These are phyloP conservation scores for Nepenthes gracilis DNA, from an alignment of 148 eudicot genomes.

Conservation along the genomic window DNA sequence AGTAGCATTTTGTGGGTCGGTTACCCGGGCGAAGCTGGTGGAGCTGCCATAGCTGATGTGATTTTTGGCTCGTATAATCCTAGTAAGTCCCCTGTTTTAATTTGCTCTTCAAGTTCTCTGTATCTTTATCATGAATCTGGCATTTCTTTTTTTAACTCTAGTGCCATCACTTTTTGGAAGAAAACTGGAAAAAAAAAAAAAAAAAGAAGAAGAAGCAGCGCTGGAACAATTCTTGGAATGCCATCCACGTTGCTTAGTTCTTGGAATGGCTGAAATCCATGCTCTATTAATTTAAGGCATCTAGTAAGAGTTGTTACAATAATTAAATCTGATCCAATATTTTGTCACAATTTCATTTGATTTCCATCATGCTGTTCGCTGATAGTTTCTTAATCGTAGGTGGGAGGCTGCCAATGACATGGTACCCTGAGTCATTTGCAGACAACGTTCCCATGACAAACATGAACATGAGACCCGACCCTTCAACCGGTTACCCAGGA, in stretches of 20 bases:
- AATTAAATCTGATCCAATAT: background rate
- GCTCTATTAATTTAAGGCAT: too few species aligned
- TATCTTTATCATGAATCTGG: too few species aligned
- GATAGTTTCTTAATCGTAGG: slow-evolving; percentile 18
- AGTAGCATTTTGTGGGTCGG: slow-evolving; percentile 72
- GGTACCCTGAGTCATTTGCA: slow-evolving; percentile 67
- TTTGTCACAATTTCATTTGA: background rate
- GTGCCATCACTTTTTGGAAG: too few species aligned
- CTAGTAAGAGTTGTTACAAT: too few species aligned
- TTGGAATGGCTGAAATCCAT: too few species aligned
- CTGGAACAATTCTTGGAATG: too few species aligned
- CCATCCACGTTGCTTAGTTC: too few species aligned
- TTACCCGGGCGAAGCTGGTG: slow-evolving; percentile 74
- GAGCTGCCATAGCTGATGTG: slow-evolving; percentile 64
- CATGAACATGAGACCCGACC: slow-evolving; percentile 78
- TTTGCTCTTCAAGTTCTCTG: background rate
- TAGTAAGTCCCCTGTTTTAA: slow-evolving; percentile 19
- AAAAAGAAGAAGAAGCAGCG: too few species aligned
- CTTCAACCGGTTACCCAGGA: slow-evolving; percentile 63
- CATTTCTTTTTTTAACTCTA: too few species aligned
- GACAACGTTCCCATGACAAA: slow-evolving; percentile 65
- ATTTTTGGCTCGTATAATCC: slow-evolving; percentile 61
- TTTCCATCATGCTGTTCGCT: background rate
- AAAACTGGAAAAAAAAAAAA: too few species aligned
- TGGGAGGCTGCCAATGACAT: slow-evolving; percentile 78